Evolutionary conservation across 2,329 filamentous ascomycete species (phyloP).

Genomic region (Arthrinium phaeospermum): DNA sequence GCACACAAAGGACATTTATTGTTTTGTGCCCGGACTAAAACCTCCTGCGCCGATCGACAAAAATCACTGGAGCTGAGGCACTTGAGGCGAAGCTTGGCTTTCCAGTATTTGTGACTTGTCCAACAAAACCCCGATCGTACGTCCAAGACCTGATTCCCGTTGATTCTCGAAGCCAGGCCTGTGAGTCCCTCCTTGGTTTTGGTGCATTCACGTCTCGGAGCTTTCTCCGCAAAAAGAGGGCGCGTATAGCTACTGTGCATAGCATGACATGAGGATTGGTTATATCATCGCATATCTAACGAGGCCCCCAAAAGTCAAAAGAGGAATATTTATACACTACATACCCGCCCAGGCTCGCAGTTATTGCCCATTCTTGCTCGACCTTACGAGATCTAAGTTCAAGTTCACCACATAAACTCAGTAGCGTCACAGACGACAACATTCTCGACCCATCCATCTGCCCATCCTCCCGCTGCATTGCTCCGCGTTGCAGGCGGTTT

Average conservation of each 20-base stretch:
- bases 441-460: conserved; percentile 12
- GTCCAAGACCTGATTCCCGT: conserved; percentile 17
- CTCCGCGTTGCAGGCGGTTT: conserved; percentile 1
- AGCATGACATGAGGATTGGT: conserved; percentile 2
- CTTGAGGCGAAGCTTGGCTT: conserved; percentile 13
- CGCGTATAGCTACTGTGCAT: background rate
- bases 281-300: conserved; percentile 3
- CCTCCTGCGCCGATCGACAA: conserved; percentile 13
- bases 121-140: background rate
- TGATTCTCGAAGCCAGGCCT: conserved; percentile 1
- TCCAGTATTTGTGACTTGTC: background rate
- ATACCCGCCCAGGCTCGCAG: background rate
- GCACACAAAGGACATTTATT: background rate
- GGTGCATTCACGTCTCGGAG: conserved; percentile 2
- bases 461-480: background rate
- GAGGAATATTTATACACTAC: background rate
- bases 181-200: conserved; percentile 4
- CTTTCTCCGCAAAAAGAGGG: conserved; percentile 7
- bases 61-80: conserved; percentile 18
- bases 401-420: conserved; percentile 2
- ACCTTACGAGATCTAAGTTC: conserved; percentile 9
- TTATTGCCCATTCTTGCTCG: conserved; percentile 1
- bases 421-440: conserved; percentile 2
- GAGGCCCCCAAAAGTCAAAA: conserved; percentile 3
- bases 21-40: conserved; percentile 14